Base-by-base conservation (phyloP, 305 asterid genomes). In the Petunia hybrid region DNA sequence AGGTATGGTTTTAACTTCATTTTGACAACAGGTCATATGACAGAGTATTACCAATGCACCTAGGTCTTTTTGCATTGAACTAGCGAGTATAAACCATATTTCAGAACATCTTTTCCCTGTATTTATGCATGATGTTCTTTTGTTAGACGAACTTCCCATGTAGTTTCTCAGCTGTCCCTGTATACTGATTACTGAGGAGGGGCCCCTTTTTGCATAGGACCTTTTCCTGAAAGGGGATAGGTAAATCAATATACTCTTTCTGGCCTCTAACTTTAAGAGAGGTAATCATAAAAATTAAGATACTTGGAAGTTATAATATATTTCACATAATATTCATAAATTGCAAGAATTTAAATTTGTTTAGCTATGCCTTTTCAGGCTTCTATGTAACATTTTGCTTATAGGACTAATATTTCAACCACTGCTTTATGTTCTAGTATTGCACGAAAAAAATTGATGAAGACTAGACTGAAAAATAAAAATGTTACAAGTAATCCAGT, bases 1-100 rank as follows among this genome's bases (percentile, higher is more conserved):
- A 89, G 94, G 98, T 96, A 83, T 83, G 83, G 64, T 82, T 45
- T n/a, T n/a, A n/a, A n/a, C n/a, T n/a, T n/a, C n/a, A n/a, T n/a
- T n/a, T n/a, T n/a, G n/a, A n/a, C n/a, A n/a, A n/a, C n/a, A n/a
- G n/a, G n/a, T n/a, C n/a, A n/a, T n/a, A n/a, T n/a, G n/a, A n/a
- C n/a, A n/a, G n/a, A n/a, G n/a, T n/a, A n/a, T n/a, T n/a, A n/a
- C n/a, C n/a, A n/a, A n/a, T n/a, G n/a, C n/a, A n/a, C n/a, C n/a
- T n/a, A n/a, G n/a, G n/a, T n/a, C n/a, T n/a, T n/a, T n/a, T n/a
- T n/a, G 63, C 78, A 73, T 3, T 73, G 36, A 51, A 51, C 7
- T 73, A 0, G 78, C 48, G 46, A 35, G 38, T 60, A 60, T n/a
- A 62, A 78, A 45, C 68, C 62, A 36, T 63, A 79, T 48, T 4